Conservation (phyloP, 2,329 filamentous ascomycete species). For the Fusarium clavum region DNA sequence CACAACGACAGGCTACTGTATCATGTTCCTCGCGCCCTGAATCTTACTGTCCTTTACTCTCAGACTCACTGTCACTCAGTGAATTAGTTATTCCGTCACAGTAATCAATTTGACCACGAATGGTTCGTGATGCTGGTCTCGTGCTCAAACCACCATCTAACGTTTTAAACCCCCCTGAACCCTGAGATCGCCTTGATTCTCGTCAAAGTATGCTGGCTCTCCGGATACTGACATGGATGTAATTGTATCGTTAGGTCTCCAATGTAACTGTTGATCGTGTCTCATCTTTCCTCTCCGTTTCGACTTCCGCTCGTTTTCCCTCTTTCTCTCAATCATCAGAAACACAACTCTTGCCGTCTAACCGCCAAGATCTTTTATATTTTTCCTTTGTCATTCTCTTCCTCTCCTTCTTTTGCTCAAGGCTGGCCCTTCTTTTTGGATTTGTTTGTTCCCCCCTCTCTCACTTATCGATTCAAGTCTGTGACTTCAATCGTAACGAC, state of each 20-base stretch:
- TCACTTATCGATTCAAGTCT: conserved; percentile 40
- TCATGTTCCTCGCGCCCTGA: conserved; percentile 9
- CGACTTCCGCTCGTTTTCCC: conserved; percentile 28
- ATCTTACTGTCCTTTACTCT: conserved; percentile 2
- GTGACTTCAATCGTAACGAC: conserved; percentile 38
- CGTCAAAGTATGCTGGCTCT: not conserved
- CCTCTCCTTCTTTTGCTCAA: conserved; percentile 37
- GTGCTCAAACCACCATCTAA: conserved; percentile 25
- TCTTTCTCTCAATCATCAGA: conserved; percentile 20
- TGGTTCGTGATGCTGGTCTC: conserved; percentile 21
- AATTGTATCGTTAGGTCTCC: conserved; percentile 20
- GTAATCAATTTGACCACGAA: not conserved
- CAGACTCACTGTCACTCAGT: not conserved
- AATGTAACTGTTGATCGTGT: conserved; percentile 37
- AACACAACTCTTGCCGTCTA: conserved; percentile 29
- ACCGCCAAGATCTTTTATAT: conserved; percentile 29
- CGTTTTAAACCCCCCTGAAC: conserved; percentile 22
- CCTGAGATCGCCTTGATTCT: conserved; percentile 25
- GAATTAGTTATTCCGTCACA: conserved; percentile 8
- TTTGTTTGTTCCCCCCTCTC: not conserved
- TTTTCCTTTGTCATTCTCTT: conserved; percentile 30
- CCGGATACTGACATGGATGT: conserved; percentile 26
- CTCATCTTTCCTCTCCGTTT: conserved; percentile 31
- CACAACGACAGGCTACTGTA: conserved; percentile 15
- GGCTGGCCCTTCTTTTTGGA: conserved; percentile 43